Evolutionary conservation across 495 filamentous ascomycete genomes (phyloP).

Genomic region (Hyaloscypha hepaticicola): DNA sequence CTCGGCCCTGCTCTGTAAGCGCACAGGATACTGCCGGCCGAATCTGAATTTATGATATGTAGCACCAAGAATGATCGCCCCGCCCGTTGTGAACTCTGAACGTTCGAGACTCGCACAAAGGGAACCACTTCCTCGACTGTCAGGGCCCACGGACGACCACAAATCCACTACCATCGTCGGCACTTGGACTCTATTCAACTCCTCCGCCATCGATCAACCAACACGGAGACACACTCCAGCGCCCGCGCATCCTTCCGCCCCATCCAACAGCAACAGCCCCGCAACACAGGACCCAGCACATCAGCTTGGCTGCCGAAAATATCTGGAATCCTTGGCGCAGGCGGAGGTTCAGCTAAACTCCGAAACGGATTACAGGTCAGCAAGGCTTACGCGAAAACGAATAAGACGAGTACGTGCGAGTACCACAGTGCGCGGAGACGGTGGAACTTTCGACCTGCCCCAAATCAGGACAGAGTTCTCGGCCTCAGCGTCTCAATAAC

Average conservation of each 20-base stretch:
- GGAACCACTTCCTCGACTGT: neutral
- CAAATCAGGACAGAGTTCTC: neutral
- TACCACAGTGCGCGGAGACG: slow-evolving; percentile 1
- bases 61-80: slow-evolving; percentile 9
- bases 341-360: slow-evolving; percentile 1
- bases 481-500: neutral
- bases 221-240: neutral
- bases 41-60: neutral
- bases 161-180: neutral
- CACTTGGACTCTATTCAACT: neutral
- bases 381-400: slow-evolving; percentile 17
- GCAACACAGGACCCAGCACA: neutral
- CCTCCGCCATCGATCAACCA: neutral
- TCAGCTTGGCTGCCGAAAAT: neutral
- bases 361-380: neutral
- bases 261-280: neutral
- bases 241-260: neutral
- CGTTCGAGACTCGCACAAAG: slow-evolving; percentile 1
- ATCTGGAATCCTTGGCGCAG: neutral
- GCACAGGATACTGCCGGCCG: neutral
- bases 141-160: neutral
- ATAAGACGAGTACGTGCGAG: slow-evolving; percentile 8
- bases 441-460: slow-evolving; percentile 3
- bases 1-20: neutral
- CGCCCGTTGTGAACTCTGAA: neutral